Conservation (phyloP, 306 rosid species). For the Cicer arietinum region DNA sequence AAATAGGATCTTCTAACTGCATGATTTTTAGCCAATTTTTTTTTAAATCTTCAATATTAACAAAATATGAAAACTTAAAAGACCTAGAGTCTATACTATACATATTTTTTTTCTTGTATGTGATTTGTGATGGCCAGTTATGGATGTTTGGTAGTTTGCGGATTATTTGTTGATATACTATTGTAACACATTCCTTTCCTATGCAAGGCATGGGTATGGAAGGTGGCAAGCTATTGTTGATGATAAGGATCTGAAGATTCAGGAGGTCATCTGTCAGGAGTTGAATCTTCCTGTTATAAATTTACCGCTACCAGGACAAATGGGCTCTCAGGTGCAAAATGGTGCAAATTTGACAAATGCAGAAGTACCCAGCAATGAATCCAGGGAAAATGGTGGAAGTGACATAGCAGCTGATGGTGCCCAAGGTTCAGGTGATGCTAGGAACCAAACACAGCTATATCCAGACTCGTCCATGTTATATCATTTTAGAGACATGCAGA, state of each 20-base stretch:
- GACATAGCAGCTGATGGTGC: conserved; percentile 59
- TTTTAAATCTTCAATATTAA: not conserved
- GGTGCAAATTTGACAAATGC: conserved; percentile 55
- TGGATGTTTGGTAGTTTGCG: conserved; percentile 34
- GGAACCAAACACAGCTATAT: conserved; percentile 62
- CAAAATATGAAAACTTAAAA: not conserved
- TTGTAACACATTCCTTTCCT: conserved; percentile 35
- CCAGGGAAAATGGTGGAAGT: conserved; percentile 75
- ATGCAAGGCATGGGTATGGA: conserved; percentile 92
- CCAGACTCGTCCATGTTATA: conserved; percentile 68
- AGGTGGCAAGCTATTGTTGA: conserved; percentile 99
- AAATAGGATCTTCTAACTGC: conserved; percentile 10
- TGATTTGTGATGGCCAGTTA: conserved; percentile 22
- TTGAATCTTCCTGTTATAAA: conserved; percentile 86
- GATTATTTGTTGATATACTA: conserved; percentile 29
- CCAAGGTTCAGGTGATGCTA: conserved; percentile 66
- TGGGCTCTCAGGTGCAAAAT: conserved; percentile 65
- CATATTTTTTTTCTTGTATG: conserved; percentile 10
- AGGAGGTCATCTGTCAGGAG: conserved; percentile 92
- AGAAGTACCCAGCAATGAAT: conserved; percentile 60
- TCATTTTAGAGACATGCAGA: conserved; percentile 95
- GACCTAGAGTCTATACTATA: not conserved
- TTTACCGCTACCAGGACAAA: conserved; percentile 74
- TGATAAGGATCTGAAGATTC: conserved; percentile 89
- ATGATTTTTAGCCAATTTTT: conserved; percentile 27